Evolutionary conservation across 164 flowering plant genomes (phyloP), one percentile per base, ranked within the genome.

Genomic region (Umbellularia californica): DNA sequence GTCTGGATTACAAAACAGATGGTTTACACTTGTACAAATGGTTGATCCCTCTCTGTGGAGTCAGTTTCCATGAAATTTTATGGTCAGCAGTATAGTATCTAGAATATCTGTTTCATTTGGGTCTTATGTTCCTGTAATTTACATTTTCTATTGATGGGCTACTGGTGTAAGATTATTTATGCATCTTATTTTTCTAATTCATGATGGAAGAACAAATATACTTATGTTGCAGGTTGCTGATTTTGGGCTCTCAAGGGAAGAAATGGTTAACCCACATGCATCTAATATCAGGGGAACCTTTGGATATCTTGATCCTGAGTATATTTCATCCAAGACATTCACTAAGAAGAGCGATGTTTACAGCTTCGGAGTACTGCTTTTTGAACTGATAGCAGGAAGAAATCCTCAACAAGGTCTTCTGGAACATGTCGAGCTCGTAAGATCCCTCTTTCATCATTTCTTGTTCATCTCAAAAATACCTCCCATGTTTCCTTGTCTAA

Each of bases 241-340:
- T 82, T 95, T 95, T 83, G 99, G 99, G 75, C 91, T 95, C 74
- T 95, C 99, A 72, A 89, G 93, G 84, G 99, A 95, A 82, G 99
- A 90, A 81, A 81, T 87, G 87, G 87, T 91, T 35, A 86, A 82
- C 77, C 83, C 77, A 68, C 90, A 89, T 75, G 92, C 81, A 3
- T 85, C 90, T 51, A 88, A 90, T 79, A 74, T 95, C 65, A 82
- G 87, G 58, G 99, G 99, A 70, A 95, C 99, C 63, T 93, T 90
- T 75, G 98, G 99, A 19, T 95, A 95, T 85, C 96, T 95, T 51
- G 99, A 95, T 82, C 99, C 98, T 5, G 97, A 93, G 80, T 95
- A 95, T 74, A 76, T 95, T 71, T 93, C 99, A 69, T 78, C 97
- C 25, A 86, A 87, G 76, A 79, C 86, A 19, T 93, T 91, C 82